Conservation (phyloP, 345 rosid species). For the Lumnitzera littorea region DNA sequence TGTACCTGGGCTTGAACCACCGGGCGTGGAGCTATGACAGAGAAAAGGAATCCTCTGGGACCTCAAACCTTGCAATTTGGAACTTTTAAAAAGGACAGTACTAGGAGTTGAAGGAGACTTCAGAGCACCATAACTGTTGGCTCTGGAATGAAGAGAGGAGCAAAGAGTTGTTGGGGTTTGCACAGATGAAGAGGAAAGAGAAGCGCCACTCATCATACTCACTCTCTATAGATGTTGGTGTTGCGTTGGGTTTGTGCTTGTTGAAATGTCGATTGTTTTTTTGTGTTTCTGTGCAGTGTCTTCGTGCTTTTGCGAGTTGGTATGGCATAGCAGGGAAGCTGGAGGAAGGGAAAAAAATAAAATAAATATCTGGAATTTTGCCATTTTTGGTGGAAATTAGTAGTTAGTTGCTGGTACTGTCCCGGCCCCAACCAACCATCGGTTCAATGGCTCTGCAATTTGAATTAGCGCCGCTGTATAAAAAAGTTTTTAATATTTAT, state of each 20-base stretch:
- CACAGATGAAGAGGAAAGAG: conserved; percentile 5
- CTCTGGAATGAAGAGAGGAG: conserved; percentile 9
- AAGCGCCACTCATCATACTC: conserved; percentile 11
- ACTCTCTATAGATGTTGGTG: background rate
- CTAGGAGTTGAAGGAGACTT: no score
- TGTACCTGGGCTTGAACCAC: conserved; percentile 31
- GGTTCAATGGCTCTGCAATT: no score
- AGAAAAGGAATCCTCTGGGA: conserved; percentile 15
- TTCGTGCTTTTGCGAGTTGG: background rate
- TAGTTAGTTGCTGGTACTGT: no score
- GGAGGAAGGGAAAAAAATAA: background rate
- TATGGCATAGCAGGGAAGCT: background rate
- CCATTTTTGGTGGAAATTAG: no score
- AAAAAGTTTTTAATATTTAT: no score
- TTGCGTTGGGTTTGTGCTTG: background rate
- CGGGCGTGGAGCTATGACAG: conserved; percentile 28
- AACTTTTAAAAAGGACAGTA: conserved; percentile 6
- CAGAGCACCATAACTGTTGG: background rate
- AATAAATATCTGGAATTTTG: background rate
- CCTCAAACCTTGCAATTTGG: conserved; percentile 10
- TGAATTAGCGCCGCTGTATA: no score
- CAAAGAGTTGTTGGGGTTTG: background rate
- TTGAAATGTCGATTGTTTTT: background rate
- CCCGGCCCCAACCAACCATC: no score
- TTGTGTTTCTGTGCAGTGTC: background rate